Conservation (phyloP, 331 rosid genomes). For the Acacia concinna region DNA sequence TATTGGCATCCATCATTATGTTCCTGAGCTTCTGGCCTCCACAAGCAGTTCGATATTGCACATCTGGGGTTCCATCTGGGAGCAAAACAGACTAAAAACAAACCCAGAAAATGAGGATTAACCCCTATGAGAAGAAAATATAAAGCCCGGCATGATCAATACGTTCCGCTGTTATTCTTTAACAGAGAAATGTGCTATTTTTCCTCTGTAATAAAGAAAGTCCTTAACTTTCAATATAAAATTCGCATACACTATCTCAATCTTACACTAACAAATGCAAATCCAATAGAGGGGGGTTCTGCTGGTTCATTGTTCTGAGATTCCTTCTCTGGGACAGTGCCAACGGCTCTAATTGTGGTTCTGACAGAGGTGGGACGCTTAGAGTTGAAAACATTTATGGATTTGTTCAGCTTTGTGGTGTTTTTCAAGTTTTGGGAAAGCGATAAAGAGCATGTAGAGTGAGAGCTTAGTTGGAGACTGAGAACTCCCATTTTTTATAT, state of each 20-base stretch:
- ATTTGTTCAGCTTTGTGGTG: conserved; percentile 37
- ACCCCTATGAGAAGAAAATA: not conserved
- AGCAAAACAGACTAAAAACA: conserved; percentile 71
- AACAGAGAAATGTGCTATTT: not conserved
- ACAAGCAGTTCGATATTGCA: conserved; percentile 67
- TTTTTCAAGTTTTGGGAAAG: conserved; percentile 37
- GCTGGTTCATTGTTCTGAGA: conserved; percentile 46
- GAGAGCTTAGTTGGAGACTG: conserved; percentile 43
- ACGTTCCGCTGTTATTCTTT: not conserved
- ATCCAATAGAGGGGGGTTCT: conserved; percentile 56
- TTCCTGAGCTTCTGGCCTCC: conserved; percentile 88
- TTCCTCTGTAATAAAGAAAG: not conserved
- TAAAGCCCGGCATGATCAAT: not conserved
- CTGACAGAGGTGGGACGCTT: conserved; percentile 39
- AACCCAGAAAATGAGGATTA: not conserved
- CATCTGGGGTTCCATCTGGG: conserved; percentile 88
- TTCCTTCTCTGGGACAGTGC: conserved; percentile 57
- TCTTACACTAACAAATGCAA: conserved; percentile 80
- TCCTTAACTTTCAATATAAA: not conserved
- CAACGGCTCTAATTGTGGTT: conserved; percentile 56
- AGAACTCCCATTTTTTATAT: conserved; percentile 36
- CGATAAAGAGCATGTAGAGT: conserved; percentile 41
- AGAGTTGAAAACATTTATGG: conserved; percentile 29
- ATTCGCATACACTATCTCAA: not conserved
- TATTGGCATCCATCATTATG: conserved; percentile 73